A percentile compares a stretch with the other conserved stretches of the same genome.
Conservation (phyloP, 2,329 filamentous ascomycete genomes). For the Aureobasidium vineae region DNA sequence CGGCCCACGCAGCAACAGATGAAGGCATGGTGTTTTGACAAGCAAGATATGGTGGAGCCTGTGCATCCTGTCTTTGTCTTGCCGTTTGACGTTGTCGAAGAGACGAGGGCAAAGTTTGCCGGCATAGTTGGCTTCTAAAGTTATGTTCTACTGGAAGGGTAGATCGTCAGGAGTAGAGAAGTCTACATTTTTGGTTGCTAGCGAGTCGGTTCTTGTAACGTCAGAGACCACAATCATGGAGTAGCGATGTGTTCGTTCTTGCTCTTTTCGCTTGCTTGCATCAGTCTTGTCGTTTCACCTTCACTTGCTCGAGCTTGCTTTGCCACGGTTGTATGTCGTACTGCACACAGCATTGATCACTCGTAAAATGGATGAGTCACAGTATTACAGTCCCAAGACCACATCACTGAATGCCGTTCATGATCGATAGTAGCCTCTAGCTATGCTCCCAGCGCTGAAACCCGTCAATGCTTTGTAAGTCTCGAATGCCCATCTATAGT, state of each 20-base stretch:
- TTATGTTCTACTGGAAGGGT: background rate
- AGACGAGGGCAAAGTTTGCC: slow-evolving; percentile 62
- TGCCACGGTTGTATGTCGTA: background rate
- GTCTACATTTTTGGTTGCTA: background rate
- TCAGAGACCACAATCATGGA: background rate
- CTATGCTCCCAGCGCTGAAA: background rate
- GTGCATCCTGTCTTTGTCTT: slow-evolving; percentile 86
- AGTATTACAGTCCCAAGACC: background rate
- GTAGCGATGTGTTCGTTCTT: background rate
- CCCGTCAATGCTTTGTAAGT: background rate
- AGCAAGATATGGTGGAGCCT: slow-evolving; percentile 65
- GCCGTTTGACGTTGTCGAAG: slow-evolving; percentile 66
- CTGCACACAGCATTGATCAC: background rate
- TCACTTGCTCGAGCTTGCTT: background rate
- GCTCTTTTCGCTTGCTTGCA: background rate
- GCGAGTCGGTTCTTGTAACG: background rate
- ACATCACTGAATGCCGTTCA: background rate
- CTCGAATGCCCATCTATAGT: background rate
- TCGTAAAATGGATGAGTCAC: background rate
- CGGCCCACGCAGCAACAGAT: slow-evolving; percentile 52
- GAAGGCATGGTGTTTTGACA: slow-evolving; percentile 62
- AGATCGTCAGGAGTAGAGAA: background rate
- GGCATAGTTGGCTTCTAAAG: background rate
- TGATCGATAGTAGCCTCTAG: background rate
- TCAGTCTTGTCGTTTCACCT: background rate